phyloP scores from a whole-genome alignment of 1,139 yeast species.

The Lodderomyces parapsilosis region DNA sequence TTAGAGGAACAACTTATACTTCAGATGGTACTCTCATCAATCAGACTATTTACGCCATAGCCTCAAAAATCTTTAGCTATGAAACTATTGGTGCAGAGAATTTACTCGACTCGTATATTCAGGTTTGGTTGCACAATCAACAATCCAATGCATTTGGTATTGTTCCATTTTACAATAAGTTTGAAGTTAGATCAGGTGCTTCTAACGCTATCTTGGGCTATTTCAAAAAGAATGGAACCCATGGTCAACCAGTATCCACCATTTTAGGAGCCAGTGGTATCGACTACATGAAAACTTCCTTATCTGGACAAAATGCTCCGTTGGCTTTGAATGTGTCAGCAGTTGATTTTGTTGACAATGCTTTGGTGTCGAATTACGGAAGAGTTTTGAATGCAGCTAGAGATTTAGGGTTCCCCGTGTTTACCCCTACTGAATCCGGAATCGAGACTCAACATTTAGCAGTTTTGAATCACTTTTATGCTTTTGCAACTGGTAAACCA shows the following conservation, averaged over 20 bases:
- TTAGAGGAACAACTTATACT: conserved; percentile 52
- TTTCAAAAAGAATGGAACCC: conserved; percentile 41
- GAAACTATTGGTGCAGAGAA: conserved; percentile 62
- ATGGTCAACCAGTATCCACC: conserved; percentile 47
- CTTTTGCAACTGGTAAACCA: conserved; percentile 53
- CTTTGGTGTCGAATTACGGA: conserved; percentile 67
- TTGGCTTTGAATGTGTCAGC: conserved; percentile 74
- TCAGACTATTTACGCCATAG: conserved; percentile 63
- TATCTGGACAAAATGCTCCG: conserved; percentile 43
- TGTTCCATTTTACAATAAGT: conserved; percentile 56
- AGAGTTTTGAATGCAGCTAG: conserved; percentile 65
- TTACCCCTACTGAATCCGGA: conserved; percentile 62
- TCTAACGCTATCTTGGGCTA: conserved; percentile 79
- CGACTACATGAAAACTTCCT: conserved; percentile 59
- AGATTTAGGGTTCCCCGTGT: conserved; percentile 64
- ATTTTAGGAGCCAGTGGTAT: conserved; percentile 70
- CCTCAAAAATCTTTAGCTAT: conserved; percentile 69
- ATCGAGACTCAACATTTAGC: conserved; percentile 68
- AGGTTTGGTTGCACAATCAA: conserved; percentile 57
- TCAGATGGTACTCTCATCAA: conserved; percentile 66
- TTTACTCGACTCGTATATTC: conserved; percentile 58
- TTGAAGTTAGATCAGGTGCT: conserved; percentile 85
- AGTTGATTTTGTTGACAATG: conserved; percentile 62
- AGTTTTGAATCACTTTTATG: conserved; percentile 63
- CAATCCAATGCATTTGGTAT: conserved; percentile 54